Conservation (phyloP, 176 grass and related monocot species). For the Juncus effusus region DNA sequence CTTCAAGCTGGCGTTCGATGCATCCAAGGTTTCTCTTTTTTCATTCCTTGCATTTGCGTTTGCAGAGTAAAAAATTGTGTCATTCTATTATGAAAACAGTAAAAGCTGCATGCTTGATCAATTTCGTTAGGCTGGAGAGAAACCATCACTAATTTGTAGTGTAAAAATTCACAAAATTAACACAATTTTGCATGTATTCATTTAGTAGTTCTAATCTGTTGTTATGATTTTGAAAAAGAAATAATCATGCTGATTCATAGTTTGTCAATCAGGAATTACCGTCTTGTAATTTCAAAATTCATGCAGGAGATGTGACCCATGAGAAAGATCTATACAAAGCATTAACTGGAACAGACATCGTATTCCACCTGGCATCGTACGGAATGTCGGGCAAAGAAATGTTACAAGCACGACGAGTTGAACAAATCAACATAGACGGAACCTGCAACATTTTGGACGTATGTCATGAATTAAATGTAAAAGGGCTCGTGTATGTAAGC, state of each 20-base stretch:
- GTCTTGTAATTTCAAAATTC: conserved; percentile 13
- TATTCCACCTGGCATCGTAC: conserved; percentile 89
- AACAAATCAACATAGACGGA: conserved; percentile 82
- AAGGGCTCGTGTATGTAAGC: conserved; percentile 85
- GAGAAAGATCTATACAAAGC: conserved; percentile 54
- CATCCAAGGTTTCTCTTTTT: conserved; percentile 39
- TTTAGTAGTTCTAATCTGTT: not conserved
- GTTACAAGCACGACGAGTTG: conserved; percentile 49
- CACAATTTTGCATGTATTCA: not conserved
- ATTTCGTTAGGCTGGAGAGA: too few relatives aligned
- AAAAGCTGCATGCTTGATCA: too few relatives aligned
- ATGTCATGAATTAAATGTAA: conserved; percentile 57
- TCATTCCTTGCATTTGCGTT: not conserved
- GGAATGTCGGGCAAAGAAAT: conserved; percentile 98
- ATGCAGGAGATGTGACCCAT: conserved; percentile 59
- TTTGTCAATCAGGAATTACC: not conserved
- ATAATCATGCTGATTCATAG: not conserved
- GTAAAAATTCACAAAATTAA: not conserved
- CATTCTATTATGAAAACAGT: not conserved
- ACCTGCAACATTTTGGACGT: conserved; percentile 70
- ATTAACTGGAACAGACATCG: conserved; percentile 47
- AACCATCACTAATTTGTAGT: too few relatives aligned
- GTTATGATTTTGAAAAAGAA: not conserved
- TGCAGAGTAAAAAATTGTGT: too few relatives aligned
- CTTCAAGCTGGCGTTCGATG: conserved; percentile 43